A percentile compares a stretch with the other conserved stretches of the same genome.
phyloP scores from a whole-genome alignment of 495 filamentous ascomycete genomes.

The Xylaria bambusicola region DNA sequence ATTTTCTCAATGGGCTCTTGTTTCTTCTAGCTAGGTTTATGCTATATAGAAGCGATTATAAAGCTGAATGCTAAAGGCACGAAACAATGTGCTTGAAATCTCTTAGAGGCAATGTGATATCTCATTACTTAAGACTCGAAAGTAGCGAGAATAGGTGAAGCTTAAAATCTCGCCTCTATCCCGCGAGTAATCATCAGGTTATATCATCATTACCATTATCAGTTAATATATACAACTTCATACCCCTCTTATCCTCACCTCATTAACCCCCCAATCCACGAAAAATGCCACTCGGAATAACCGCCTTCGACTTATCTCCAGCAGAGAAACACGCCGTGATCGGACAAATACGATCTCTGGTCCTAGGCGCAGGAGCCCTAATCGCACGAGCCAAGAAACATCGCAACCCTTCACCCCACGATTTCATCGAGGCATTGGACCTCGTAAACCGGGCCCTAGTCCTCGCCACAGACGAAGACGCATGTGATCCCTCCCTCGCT shows the following conservation, averaged over 20 bases:
- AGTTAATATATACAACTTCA: background rate
- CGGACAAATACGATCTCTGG: background rate
- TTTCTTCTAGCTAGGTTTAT: too few species aligned
- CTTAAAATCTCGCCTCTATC: background rate
- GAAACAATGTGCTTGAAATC: too few species aligned
- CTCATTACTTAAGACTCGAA: too few species aligned
- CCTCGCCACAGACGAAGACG: conserved; percentile 22
- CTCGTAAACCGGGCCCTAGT: conserved; percentile 17
- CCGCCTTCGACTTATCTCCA: conserved; percentile 2
- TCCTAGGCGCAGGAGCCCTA: background rate
- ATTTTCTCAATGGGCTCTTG: too few species aligned
- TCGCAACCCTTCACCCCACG: background rate
- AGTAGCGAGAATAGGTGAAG: too few species aligned
- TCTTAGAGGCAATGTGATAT: too few species aligned
- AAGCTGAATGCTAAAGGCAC: too few species aligned
- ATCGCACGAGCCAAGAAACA: background rate
- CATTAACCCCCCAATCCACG: background rate
- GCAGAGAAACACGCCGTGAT: background rate
- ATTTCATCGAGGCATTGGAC: background rate
- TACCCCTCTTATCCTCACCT: background rate
- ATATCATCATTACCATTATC: background rate
- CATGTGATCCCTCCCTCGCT: conserved; percentile 20
- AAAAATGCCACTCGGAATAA: background rate
- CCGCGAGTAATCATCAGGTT: background rate
- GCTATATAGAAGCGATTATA: too few species aligned